Conservation (phyloP, 257 asterid species). For the Petrea volubilis region DNA sequence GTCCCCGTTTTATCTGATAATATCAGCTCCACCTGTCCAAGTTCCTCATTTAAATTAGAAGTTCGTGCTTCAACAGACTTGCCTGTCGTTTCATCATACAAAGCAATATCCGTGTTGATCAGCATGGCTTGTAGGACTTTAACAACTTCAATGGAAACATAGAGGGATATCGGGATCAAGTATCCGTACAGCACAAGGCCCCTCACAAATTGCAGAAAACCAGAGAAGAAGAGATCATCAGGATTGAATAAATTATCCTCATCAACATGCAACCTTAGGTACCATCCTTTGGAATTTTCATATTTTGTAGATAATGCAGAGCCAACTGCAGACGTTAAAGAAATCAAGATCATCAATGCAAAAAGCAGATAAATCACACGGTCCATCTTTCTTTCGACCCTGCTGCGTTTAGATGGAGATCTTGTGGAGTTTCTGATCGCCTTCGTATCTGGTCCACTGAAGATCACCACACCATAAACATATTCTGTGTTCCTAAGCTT, state of each 20-base stretch:
- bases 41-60: conserved; percentile 67
- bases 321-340: conserved; percentile 46
- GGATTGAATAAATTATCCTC: conserved; percentile 37
- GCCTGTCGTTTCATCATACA: conserved; percentile 56
- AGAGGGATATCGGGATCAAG: conserved; percentile 70
- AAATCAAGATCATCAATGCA: conserved; percentile 41
- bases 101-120: conserved; percentile 47
- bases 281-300: conserved; percentile 37
- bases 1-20: conserved; percentile 75
- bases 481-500: conserved; percentile 67
- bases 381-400: conserved; percentile 59
- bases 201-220: conserved; percentile 48
- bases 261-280: conserved; percentile 24
- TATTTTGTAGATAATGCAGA: conserved; percentile 30
- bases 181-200: conserved; percentile 62
- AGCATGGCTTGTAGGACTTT: conserved; percentile 67
- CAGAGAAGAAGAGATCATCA: conserved; percentile 20
- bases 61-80: conserved; percentile 60
- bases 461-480: conserved; percentile 55
- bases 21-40: conserved; percentile 72
- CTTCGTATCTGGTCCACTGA: conserved; percentile 61
- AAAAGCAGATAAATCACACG: conserved; percentile 57
- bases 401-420: conserved; percentile 71
- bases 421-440: conserved; percentile 54
- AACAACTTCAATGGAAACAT: conserved; percentile 67